phyloP scores from a whole-genome alignment of 805 yeast species.

The Kazachstania taianensis region DNA sequence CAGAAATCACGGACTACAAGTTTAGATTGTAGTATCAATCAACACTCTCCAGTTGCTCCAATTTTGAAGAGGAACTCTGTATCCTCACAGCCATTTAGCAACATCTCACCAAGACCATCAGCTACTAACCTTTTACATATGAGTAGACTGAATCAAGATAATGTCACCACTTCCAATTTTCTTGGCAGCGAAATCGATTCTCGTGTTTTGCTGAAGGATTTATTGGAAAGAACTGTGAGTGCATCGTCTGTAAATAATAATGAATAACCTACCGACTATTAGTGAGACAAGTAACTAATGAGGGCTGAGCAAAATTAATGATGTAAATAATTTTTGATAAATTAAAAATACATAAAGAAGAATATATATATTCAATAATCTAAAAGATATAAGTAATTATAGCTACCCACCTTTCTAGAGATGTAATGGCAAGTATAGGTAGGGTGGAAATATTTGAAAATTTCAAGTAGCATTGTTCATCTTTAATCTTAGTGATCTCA shows the following conservation, averaged over 20 bases:
- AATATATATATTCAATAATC: too few relatives aligned
- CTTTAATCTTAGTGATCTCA: constrained; percentile 61
- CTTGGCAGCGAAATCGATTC: constrained; percentile 2
- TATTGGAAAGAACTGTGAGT: constrained; percentile 1
- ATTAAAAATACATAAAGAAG: not conserved
- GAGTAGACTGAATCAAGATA: constrained; percentile 3
- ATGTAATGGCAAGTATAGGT: not conserved
- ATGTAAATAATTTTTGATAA: not conserved
- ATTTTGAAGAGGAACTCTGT: constrained; percentile 1
- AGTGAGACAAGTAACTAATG: too few relatives aligned
- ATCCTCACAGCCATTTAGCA: constrained; percentile 2
- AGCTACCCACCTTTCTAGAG: not conserved
- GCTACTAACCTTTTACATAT: constrained; percentile 2
- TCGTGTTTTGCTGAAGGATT: constrained; percentile 1
- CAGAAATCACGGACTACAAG: not conserved
- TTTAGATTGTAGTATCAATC: too few relatives aligned
- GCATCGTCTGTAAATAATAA: too few relatives aligned
- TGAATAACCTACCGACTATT: too few relatives aligned
- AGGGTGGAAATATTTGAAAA: not conserved
- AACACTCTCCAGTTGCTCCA: not conserved
- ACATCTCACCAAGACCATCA: constrained; percentile 1
- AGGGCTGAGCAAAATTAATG: too few relatives aligned
- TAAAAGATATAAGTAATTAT: not conserved
- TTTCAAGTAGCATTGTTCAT: constrained; percentile 22
- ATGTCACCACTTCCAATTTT: constrained; percentile 2